Evolutionary conservation across 352 stramenopile species (phyloP).

Genomic region (Phytophthora niederhauseri): DNA sequence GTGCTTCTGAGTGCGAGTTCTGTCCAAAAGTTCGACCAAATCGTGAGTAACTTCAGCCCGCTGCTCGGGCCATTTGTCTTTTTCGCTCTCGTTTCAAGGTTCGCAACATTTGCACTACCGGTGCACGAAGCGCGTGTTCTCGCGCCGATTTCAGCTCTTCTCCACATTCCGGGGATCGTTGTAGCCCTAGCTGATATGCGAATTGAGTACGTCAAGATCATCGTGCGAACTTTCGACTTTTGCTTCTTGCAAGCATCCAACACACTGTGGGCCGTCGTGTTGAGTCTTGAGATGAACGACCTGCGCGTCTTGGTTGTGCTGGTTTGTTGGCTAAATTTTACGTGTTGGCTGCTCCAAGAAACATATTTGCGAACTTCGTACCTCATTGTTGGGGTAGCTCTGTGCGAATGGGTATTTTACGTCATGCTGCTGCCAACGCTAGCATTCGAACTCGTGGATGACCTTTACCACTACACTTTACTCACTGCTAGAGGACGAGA

Average conservation of each 20-base stretch:
- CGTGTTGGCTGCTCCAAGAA: slow-evolving; percentile 5
- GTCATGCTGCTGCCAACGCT: neutral
- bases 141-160: slow-evolving; percentile 1
- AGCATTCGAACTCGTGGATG: neutral
- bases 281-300: slow-evolving; percentile 6
- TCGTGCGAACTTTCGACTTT: slow-evolving; percentile 17
- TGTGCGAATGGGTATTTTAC: slow-evolving; percentile 6
- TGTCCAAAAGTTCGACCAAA: slow-evolving; percentile 9
- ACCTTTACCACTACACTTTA: slow-evolving; percentile 6
- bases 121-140: slow-evolving; percentile 4
- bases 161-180: slow-evolving; percentile 13
- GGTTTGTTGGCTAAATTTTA: slow-evolving; percentile 5
- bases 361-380: slow-evolving; percentile 4
- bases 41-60: neutral
- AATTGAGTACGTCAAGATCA: slow-evolving; percentile 13
- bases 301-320: slow-evolving; percentile 2
- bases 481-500: neutral
- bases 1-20: slow-evolving; percentile 2
- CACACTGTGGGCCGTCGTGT: slow-evolving; percentile 5
- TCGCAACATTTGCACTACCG: slow-evolving; percentile 9
- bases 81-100: neutral
- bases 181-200: neutral
- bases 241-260: slow-evolving; percentile 13
- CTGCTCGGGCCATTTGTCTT: neutral
- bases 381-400: neutral